Conservation (phyloP, 306 rosid species). For the Coriaria nepalensis region DNA sequence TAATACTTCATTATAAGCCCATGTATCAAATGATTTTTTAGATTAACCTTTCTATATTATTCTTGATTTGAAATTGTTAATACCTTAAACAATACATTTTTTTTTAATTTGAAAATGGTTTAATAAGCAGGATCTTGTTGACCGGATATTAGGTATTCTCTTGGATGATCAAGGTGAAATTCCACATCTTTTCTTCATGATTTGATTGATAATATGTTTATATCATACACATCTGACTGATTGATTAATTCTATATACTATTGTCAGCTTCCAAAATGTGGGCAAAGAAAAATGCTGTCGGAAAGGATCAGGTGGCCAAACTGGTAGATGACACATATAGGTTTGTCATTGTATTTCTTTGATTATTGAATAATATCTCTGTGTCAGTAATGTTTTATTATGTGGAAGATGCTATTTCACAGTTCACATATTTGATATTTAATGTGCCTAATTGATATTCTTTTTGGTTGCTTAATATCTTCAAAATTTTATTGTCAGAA, state of each 20-base stretch:
- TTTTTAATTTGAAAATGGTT: conserved; percentile 12
- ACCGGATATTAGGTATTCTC: conserved; percentile 59
- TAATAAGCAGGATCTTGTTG: conserved; percentile 71
- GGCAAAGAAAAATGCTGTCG: conserved; percentile 71
- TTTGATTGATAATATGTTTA: background rate
- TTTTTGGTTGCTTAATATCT: conserved; percentile 1
- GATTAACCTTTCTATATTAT: background rate
- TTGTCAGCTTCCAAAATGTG: conserved; percentile 52
- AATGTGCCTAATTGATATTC: no score
- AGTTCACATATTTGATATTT: no score
- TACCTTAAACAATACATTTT: background rate
- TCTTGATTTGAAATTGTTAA: conserved; percentile 1
- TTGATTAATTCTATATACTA: background rate
- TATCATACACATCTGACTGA: background rate
- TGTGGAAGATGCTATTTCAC: no score
- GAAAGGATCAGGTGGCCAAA: conserved; percentile 81
- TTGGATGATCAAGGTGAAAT: conserved; percentile 74
- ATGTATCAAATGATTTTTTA: background rate
- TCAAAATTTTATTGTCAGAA: conserved; percentile 35
- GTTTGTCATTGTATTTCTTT: conserved; percentile 34
- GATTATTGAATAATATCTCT: conserved; percentile 2
- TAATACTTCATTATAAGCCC: no score
- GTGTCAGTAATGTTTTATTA: background rate
- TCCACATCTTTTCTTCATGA: background rate
- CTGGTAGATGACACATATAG: conserved; percentile 84